Evolutionary conservation across 306 rosid genomes (phyloP).

Genomic region (Lupinus albus): DNA sequence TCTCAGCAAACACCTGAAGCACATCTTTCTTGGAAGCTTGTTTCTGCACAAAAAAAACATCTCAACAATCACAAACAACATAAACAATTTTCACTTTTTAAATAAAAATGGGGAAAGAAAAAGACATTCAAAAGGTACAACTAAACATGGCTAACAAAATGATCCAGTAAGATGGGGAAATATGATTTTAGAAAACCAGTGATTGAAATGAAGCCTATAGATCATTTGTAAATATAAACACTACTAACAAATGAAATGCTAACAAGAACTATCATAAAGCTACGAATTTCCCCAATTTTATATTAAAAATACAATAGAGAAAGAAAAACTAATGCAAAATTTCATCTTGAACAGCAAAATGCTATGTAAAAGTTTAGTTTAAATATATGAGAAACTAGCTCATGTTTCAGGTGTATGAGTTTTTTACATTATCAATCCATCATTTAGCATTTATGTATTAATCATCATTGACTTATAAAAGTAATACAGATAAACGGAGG

Average conservation of each 20-base stretch:
- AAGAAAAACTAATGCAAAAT: background rate
- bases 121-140: background rate
- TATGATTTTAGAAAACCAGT: constrained; percentile 1
- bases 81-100: constrained; percentile 14
- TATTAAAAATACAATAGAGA: background rate
- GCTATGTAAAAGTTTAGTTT: constrained; percentile 14
- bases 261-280: constrained; percentile 10
- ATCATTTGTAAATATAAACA: constrained; percentile 1
- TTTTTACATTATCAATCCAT: too few relatives aligned
- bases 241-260: constrained; percentile 26
- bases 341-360: background rate
- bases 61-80: constrained; percentile 30
- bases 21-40: constrained; percentile 81
- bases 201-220: constrained; percentile 14
- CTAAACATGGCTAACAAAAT: constrained; percentile 11
- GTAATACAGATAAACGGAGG: too few relatives aligned
- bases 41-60: constrained; percentile 54
- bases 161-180: background rate
- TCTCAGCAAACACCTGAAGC: constrained; percentile 92
- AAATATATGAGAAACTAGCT: too few relatives aligned
- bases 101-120: background rate
- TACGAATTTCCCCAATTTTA: constrained; percentile 13
- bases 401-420: too few relatives aligned
- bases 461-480: too few relatives aligned
- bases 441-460: too few relatives aligned